A percentile compares a stretch with the other conserved stretches of the same genome.
These are phyloP conservation scores for Mortierella alpina DNA, from an alignment of 192 early-diverging fungal species.

Conservation along the genomic window DNA sequence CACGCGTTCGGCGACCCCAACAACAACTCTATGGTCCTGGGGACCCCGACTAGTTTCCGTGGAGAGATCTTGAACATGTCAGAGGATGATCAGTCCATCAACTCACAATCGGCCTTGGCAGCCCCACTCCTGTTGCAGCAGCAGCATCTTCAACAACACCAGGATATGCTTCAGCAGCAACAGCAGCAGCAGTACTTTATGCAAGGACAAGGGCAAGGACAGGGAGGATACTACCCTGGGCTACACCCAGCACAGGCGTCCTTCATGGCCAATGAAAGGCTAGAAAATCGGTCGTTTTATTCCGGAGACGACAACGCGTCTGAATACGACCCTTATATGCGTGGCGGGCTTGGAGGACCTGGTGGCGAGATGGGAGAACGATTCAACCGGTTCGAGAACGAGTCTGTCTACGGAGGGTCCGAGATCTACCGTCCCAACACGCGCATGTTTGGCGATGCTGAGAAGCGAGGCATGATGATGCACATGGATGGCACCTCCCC, in stretches of 20 bases:
- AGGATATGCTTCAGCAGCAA: constrained; percentile 48
- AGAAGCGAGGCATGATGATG: constrained; percentile 60
- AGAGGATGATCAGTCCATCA: constrained; percentile 51
- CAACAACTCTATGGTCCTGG: constrained; percentile 7
- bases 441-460: constrained; percentile 57
- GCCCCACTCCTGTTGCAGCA: constrained; percentile 49
- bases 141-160: constrained; percentile 46
- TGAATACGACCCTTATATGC: constrained; percentile 72
- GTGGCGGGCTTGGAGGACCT: constrained; percentile 31
- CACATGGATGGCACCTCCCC: constrained; percentile 41
- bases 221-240: constrained; percentile 23
- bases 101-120: constrained; percentile 41
- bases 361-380: constrained; percentile 25
- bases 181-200: constrained; percentile 46
- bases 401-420: constrained; percentile 56
- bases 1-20: constrained; percentile 41
- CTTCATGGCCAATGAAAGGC: constrained; percentile 43
- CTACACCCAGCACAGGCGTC: constrained; percentile 39
- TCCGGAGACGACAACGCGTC: constrained; percentile 68
- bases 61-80: constrained; percentile 46
- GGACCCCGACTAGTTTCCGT: constrained; percentile 41
- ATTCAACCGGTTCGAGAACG: constrained; percentile 44
- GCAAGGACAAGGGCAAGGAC: constrained; percentile 27
- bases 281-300: constrained; percentile 54
- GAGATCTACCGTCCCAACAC: constrained; percentile 53